These are phyloP conservation scores for Plenodomus lindquistii DNA, from an alignment of 2,329 filamentous ascomycete genomes.

Conservation along the genomic window DNA sequence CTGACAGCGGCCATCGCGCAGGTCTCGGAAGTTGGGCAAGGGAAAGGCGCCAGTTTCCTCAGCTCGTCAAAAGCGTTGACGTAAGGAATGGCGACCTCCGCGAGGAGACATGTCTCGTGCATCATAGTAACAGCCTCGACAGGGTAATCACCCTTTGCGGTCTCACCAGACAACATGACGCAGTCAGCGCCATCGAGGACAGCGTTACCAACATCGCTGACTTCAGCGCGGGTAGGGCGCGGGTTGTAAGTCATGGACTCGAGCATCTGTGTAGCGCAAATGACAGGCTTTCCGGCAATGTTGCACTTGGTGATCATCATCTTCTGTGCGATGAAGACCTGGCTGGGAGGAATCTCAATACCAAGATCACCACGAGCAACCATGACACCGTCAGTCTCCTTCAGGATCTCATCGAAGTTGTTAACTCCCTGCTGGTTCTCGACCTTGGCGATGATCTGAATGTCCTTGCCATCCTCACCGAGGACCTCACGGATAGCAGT, in stretches of 20 bases:
- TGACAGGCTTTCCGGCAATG: constrained; percentile 96
- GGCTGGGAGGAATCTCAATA: constrained; percentile 97
- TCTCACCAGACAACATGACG: constrained; percentile 99
- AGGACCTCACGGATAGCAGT: constrained; percentile 88
- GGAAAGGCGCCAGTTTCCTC: constrained; percentile 78
- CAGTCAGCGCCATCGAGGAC: constrained; percentile 98
- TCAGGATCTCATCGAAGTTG: constrained; percentile 97
- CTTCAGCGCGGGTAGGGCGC: constrained; percentile 94
- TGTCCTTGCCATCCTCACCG: constrained; percentile 88
- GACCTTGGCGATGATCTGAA: constrained; percentile 99
- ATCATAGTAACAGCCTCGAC: constrained; percentile 93
- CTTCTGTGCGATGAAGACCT: constrained; percentile 99
- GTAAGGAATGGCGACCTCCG: constrained; percentile 96
- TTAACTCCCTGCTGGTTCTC: constrained; percentile 99
- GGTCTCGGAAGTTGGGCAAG: constrained; percentile 86
- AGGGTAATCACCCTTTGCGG: constrained; percentile 96
- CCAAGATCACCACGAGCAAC: constrained; percentile 97
- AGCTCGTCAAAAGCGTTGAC: constrained; percentile 96
- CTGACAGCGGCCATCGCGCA: constrained; percentile 97
- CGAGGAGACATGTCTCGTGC: constrained; percentile 95
- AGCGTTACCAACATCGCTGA: constrained; percentile 97
- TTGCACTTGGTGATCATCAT: constrained; percentile 99
- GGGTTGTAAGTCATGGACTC: constrained; percentile 99
- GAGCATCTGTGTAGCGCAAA: constrained; percentile 99
- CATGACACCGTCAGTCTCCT: constrained; percentile 98